Evolutionary conservation across 345 rosid species (phyloP).

Genomic region (Iberis pinnata): DNA sequence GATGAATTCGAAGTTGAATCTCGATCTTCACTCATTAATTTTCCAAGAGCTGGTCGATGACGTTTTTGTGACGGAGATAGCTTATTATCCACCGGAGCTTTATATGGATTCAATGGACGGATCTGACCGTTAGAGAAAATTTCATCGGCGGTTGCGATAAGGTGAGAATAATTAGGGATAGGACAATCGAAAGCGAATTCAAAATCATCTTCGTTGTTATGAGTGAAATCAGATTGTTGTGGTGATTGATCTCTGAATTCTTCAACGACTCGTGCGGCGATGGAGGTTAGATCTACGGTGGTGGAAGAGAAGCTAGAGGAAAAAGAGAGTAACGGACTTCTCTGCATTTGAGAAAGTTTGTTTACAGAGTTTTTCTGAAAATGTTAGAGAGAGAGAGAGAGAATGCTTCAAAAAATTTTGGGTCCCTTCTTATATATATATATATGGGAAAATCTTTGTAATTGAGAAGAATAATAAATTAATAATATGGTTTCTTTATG

Average conservation of each 20-base stretch:
- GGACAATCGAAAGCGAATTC: conserved; percentile 48
- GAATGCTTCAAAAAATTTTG: conserved; percentile 16
- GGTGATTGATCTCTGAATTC: conserved; percentile 31
- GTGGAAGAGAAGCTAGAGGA: conserved; percentile 45
- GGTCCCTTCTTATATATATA: conserved; percentile 18
- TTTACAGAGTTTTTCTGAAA: neutral
- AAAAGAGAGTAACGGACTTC: conserved; percentile 33
- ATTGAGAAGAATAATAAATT: no score
- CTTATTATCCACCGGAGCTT: conserved; percentile 28
- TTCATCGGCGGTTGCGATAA: conserved; percentile 50
- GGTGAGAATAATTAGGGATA: conserved; percentile 23
- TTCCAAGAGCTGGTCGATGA: conserved; percentile 42
- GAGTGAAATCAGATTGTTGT: conserved; percentile 2
- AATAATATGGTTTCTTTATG: no score
- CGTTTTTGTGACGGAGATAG: conserved; percentile 7
- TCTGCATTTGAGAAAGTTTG: conserved; percentile 31
- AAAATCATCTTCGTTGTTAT: conserved; percentile 24
- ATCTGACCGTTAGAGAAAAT: conserved; percentile 60
- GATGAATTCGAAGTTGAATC: conserved; percentile 33
- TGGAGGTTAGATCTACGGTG: conserved; percentile 38
- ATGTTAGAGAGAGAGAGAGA: conserved; percentile 11
- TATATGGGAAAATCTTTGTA: neutral
- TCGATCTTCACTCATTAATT: conserved; percentile 54
- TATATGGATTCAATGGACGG: conserved; percentile 52
- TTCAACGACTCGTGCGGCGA: conserved; percentile 43